Percentiles rank a stretch among this genome's conserved stretches.
These are phyloP conservation scores for Gossypium sturtianum DNA, from an alignment of 345 rosid genomes.

Conservation along the genomic window DNA sequence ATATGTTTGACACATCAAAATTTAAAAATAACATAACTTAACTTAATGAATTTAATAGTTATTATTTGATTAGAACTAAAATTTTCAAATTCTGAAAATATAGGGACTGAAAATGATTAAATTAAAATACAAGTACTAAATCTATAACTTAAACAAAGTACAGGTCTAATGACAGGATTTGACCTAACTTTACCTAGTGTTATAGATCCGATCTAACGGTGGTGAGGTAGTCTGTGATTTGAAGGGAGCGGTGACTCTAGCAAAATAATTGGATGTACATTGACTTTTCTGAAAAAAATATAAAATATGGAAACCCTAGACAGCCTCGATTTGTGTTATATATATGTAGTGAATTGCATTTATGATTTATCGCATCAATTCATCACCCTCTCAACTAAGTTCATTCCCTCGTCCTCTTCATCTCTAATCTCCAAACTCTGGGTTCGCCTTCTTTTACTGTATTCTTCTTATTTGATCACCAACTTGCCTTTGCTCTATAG, in stretches of 20 bases:
- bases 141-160: too few relatives aligned
- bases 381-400: background rate
- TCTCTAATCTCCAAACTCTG: background rate
- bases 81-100: too few relatives aligned
- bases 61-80: too few relatives aligned
- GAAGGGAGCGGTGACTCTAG: slow-evolving; percentile 11
- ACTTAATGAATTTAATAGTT: too few relatives aligned
- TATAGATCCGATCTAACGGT: slow-evolving; percentile 10
- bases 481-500: background rate
- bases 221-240: slow-evolving; percentile 1
- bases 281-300: slow-evolving; percentile 21
- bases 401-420: background rate
- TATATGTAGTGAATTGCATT: background rate
- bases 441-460: background rate
- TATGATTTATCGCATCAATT: background rate
- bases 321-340: slow-evolving; percentile 18
- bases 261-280: slow-evolving; percentile 13
- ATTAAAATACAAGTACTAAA: too few relatives aligned
- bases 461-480: background rate
- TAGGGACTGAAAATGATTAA: too few relatives aligned
- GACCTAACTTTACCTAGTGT: too few relatives aligned
- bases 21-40: too few relatives aligned
- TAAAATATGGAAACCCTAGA: background rate
- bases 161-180: too few relatives aligned
- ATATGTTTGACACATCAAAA: too few relatives aligned